Base-by-base conservation (phyloP, 257 asterid species). In the Rhazya stricta region DNA sequence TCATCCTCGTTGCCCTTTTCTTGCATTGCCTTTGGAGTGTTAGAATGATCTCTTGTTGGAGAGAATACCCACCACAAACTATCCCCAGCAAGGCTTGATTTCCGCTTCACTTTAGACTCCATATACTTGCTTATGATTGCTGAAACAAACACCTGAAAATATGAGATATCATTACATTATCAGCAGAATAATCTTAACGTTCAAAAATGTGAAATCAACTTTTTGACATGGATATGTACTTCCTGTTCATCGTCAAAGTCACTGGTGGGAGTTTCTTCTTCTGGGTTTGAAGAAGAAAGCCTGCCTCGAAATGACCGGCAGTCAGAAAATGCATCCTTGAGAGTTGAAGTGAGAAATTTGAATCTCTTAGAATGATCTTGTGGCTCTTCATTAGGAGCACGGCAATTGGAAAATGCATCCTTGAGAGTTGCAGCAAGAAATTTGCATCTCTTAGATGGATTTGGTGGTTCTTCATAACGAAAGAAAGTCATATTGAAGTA, bases 241-340 rank as follows among this genome's bases (percentile, higher is more conserved):
- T 90, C 96, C 70, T 90, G 93, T 83, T 92, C 96, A 50, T 87
- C 86, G 41, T 87, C 84, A 60, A 84, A 80, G 79, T 82, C 89
- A 36, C 25, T 50, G 58, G 72, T 79, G 51, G 83, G 72, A 71
- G 77, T 84, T n/a, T 87, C 89, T 23, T 83, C 81, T 65, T 86
- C 88, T 5, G 80, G 74, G 76, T 69, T 72, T 0, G 84, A 78
- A 71, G 74, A 73, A 0, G 89, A 83, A 77, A 72, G 78, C 63
- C 74, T 86, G 36, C 79, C 89, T 10, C 66, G 80, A 72, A 80
- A 89, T 66, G 84, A 74, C 21, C 65, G 29, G 34, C 81, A 78
- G n/a, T 66, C 68, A 18, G 77, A 19, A 53, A 78, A 78, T 53
- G 77, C 81, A 29, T 39, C 77, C 73, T 54, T 76, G 50, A 67